Evolutionary conservation across 2,329 filamentous ascomycete species (phyloP), one percentile per base, ranked within the genome.

Genomic region (Diaporthe sp.): DNA sequence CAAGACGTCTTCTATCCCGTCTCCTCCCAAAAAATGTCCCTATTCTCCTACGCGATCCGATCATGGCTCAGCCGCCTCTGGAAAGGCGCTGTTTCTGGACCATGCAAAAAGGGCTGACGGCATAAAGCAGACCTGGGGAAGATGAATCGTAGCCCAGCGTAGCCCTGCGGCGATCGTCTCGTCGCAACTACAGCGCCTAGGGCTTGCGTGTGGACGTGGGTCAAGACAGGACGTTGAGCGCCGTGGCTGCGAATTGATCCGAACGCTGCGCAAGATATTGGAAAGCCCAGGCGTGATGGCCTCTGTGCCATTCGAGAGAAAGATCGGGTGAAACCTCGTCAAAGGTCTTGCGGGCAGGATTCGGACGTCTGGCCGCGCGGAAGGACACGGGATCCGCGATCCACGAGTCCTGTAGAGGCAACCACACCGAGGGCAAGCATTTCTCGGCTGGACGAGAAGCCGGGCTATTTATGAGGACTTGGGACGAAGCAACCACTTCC

Each of bases 241-340:
- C 62, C 46, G 12, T 68, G 62, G 62, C 44, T 68, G 19, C 62
- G 31, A 34, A 25, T 15, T 68, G 62, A 25, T 68, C 62, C 62
- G 62, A 68, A 68, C 62, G 62, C 13, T 49, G 62, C 62, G 44
- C 62, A 68, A 37, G 31, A n/a, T 51, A 53, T 68, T n/a, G 44
- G 28, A 68, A 68, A 22, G 42, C 53, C 46, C n/a, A 71, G 58
- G 53, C 62, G 55, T 75, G 44, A 34, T 73, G 44, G 62, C 62
- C 19, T 49, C 59, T 61, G 49, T 70, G 37, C 46, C 31, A 10
- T 57, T 44, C 37, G 28, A 58, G 39, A 53, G 28, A 67, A 55
- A 74, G 49, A 55, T 76, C 28, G 42, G 74, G 57, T 73, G 72
- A 76, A 70, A 74, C 74, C 46, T 44, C 44, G 31, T 57, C 22